Base-by-base conservation (phyloP, 768 basidiomycete genomes). In the Strobilomyces echinocephalus region DNA sequence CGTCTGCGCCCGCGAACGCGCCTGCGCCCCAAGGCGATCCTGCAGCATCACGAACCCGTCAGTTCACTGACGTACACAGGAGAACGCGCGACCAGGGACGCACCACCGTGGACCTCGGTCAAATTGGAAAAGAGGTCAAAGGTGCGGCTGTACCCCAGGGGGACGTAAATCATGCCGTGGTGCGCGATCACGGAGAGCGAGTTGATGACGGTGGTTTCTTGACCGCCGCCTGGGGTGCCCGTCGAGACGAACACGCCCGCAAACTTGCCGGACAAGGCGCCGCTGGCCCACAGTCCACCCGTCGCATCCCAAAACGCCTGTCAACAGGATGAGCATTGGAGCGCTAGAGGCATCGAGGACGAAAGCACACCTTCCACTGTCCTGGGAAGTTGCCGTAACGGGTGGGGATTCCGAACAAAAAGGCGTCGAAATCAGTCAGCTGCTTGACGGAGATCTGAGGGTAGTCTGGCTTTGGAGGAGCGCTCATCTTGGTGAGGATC, bases 21-120 rank as follows among this genome's bases (percentile, higher is more conserved):
- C 84, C 87, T 16, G 88, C 85, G 47, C 89, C 89, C 80, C 83
- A 92, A 16, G 88, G 81, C 5, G 86, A 85, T 21, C 86, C 86
- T 84, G 48, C 38, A 47, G 48, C 38, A 47, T 39, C 8, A 5
- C 6, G 39, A 21, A 1, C 30, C 9, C 28, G 30, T 30, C 30
- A 30, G 30, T 30, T 30, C 30, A 30, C 30, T 5, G 30, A 8
- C 30, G 9, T 5, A 9, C 24, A 30, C 7, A 30, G 7, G n/a
- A 30, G 30, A 30, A 18, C 39, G 49, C 16, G 46, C 11, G 26
- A 54, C 4, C 24, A 21, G 35, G 15, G 33, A 72, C 79, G 38
- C 59, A 82, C 84, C 85, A 59, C 85, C 84, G 53, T 76, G 82
- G n/a, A 74, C 74, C 62, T 82, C 80, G 1, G 35, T 46, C 24